A percentile compares a stretch with the other conserved stretches of the same genome.
phyloP scores from a whole-genome alignment of 176 grass and related monocot genomes.

The Aegilops umbellulata region DNA sequence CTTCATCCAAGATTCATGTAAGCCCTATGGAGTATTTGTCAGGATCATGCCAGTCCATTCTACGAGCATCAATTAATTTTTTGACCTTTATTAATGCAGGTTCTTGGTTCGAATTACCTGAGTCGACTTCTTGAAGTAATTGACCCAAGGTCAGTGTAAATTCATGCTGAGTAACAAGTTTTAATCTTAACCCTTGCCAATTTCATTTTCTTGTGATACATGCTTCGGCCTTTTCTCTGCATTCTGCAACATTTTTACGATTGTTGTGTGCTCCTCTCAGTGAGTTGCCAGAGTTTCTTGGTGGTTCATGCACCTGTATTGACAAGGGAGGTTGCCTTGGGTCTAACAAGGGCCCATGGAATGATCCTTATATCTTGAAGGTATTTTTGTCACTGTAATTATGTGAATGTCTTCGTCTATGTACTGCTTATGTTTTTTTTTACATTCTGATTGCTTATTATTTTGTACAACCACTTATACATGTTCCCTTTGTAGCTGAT shows the following conservation, averaged over 20 bases:
- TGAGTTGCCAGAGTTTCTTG: conserved; percentile 95
- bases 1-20: conserved; percentile 98
- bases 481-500: conserved; percentile 47
- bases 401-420: background rate
- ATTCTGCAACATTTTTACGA: background rate
- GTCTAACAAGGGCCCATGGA: conserved; percentile 96
- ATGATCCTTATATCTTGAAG: conserved; percentile 85
- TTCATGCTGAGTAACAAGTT: background rate
- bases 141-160: conserved; percentile 65
- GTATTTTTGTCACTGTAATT: conserved; percentile 17
- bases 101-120: conserved; percentile 85
- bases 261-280: conserved; percentile 52
- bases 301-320: conserved; percentile 79
- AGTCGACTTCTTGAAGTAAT: conserved; percentile 88
- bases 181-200: conserved; percentile 12
- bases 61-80: background rate
- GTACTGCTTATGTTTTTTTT: background rate
- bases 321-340: conserved; percentile 84
- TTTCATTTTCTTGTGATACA: background rate
- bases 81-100: conserved; percentile 27
- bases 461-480: conserved; percentile 1
- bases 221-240: background rate
- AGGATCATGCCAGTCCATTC: background rate
- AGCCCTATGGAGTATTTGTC: conserved; percentile 5
- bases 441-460: background rate